These are phyloP conservation scores for Penicillium decumbens DNA, from an alignment of 2,329 filamentous ascomycete species.

Conservation along the genomic window DNA sequence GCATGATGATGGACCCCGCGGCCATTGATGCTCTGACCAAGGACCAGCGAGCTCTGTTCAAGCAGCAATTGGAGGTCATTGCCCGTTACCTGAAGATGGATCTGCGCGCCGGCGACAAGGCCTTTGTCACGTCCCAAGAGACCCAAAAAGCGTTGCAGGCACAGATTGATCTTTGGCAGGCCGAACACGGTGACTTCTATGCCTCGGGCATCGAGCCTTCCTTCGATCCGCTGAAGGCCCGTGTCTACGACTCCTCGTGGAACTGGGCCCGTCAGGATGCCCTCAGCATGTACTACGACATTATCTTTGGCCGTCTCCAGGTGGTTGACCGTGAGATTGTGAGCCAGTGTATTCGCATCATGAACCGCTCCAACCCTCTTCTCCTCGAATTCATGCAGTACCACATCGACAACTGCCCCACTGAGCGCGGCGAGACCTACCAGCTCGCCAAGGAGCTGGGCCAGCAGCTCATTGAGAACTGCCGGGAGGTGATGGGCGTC, in stretches of 20 bases:
- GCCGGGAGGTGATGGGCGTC: conserved; percentile 79
- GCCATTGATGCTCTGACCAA: conserved; percentile 96
- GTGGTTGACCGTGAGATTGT: conserved; percentile 96
- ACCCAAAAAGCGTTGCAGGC: conserved; percentile 83
- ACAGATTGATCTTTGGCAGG: conserved; percentile 89
- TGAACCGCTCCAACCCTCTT: conserved; percentile 96
- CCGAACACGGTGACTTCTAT: conserved; percentile 95
- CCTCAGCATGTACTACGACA: conserved; percentile 97
- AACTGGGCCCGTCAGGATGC: conserved; percentile 99
- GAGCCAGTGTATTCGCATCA: conserved; percentile 96
- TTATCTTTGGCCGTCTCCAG: conserved; percentile 92
- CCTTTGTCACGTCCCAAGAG: conserved; percentile 76
- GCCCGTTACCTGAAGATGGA: conserved; percentile 97
- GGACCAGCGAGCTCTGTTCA: conserved; percentile 92
- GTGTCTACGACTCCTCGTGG: conserved; percentile 97
- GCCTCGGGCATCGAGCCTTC: conserved; percentile 89
- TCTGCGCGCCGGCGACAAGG: conserved; percentile 92
- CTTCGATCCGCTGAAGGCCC: conserved; percentile 88
- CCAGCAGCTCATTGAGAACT: conserved; percentile 92
- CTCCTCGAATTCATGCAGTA: conserved; percentile 99
- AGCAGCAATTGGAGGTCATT: conserved; percentile 93
- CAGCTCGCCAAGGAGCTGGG: conserved; percentile 94
- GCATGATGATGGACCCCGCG: conserved; percentile 99
- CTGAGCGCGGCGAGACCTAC: conserved; percentile 94
- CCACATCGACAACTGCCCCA: conserved; percentile 97